Conservation (phyloP, 257 asterid genomes). For the Capsicum baccatum region DNA sequence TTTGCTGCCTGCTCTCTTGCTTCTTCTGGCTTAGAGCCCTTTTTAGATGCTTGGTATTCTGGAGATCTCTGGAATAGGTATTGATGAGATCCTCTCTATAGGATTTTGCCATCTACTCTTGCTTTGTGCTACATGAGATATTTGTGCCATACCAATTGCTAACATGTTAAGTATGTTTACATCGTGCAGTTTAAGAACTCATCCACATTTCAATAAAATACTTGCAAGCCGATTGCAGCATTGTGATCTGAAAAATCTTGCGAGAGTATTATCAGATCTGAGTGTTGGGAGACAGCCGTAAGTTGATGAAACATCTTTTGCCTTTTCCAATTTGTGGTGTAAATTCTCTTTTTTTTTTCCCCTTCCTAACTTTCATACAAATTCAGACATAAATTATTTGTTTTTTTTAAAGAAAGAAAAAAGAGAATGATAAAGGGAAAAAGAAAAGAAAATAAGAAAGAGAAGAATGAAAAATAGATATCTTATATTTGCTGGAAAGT, state of each 20-base stretch:
- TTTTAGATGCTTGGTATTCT: constrained; percentile 79
- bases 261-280: constrained; percentile 64
- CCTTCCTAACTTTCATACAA: background rate
- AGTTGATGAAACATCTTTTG: constrained; percentile 41
- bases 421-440: too few species aligned
- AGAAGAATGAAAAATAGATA: too few species aligned
- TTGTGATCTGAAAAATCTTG: constrained; percentile 68
- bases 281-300: constrained; percentile 94
- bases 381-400: too few species aligned
- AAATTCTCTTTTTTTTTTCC: background rate
- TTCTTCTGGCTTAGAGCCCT: constrained; percentile 72
- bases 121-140: background rate
- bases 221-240: constrained; percentile 65
- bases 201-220: constrained; percentile 69
- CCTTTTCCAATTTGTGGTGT: background rate
- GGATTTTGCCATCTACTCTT: background rate
- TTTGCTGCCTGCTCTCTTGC: constrained; percentile 70
- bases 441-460: too few species aligned
- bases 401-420: too few species aligned
- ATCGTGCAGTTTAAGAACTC: constrained; percentile 73
- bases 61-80: constrained; percentile 91
- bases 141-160: constrained; percentile 21
- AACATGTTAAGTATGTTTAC: constrained; percentile 7
- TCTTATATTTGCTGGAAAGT: too few species aligned
- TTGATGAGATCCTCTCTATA: background rate